Percentiles rank a stretch among this genome's conserved stretches.
These are phyloP conservation scores for Meira miltonrushii DNA, from an alignment of 1,284 basidiomycete genomes.

Conservation along the genomic window DNA sequence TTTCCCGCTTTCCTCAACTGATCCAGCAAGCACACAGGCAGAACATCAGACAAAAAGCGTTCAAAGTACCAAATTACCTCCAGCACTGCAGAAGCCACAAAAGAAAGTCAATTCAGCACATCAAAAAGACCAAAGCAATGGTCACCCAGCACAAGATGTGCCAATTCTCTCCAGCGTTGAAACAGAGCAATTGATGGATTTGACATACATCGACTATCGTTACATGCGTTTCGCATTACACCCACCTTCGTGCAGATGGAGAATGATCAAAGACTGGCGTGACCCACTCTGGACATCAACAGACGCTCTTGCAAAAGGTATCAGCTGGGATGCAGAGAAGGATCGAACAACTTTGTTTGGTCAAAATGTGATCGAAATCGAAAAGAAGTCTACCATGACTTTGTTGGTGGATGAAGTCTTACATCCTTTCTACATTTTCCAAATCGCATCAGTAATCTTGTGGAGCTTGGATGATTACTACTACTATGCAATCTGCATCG, in stretches of 20 bases:
- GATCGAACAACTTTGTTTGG: slow-evolving; percentile 66
- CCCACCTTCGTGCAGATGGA: slow-evolving; percentile 74
- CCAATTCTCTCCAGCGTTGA: slow-evolving; percentile 37
- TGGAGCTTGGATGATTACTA: slow-evolving; percentile 89
- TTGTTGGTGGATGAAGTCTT: slow-evolving; percentile 70
- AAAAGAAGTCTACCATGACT: slow-evolving; percentile 73
- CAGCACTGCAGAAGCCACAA: slow-evolving; percentile 27
- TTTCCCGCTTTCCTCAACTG: slow-evolving; percentile 45
- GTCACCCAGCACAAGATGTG: background rate
- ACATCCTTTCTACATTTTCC: slow-evolving; percentile 65
- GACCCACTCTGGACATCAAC: slow-evolving; percentile 72
- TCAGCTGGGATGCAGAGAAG: slow-evolving; percentile 36
- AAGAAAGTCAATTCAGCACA: slow-evolving; percentile 21
- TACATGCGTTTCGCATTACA: slow-evolving; percentile 88
- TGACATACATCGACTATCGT: slow-evolving; percentile 60
- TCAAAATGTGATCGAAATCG: slow-evolving; percentile 82
- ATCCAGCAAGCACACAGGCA: slow-evolving; percentile 45
- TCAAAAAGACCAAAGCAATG: slow-evolving; percentile 2
- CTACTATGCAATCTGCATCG: slow-evolving; percentile 97
- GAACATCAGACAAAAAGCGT: slow-evolving; percentile 27
- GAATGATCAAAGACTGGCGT: slow-evolving; percentile 82
- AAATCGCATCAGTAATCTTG: slow-evolving; percentile 87
- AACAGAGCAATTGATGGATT: slow-evolving; percentile 48
- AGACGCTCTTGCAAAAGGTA: slow-evolving; percentile 41
- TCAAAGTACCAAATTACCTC: slow-evolving; percentile 19